Percentiles rank a stretch among this genome's conserved stretches.
Conservation (phyloP, 768 basidiomycete genomes). For the Rhodotorula diobovata region DNA sequence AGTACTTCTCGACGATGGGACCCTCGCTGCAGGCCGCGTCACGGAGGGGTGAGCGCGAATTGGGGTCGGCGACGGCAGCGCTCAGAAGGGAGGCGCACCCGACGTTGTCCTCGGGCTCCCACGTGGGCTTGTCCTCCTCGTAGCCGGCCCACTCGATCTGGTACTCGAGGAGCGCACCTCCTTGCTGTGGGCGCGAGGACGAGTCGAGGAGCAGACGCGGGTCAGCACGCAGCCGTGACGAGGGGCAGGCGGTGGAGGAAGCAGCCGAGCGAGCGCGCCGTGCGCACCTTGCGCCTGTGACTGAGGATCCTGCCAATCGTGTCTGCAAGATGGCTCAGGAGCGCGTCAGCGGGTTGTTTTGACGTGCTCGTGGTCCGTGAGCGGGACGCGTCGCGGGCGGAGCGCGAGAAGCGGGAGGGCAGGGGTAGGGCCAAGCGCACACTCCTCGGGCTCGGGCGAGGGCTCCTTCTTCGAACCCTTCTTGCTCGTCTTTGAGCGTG, state of each 20-base stretch:
- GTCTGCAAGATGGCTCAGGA: background rate
- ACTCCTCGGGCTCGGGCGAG: background rate
- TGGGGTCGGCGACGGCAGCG: too few species aligned
- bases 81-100: background rate
- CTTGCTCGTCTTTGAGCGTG: background rate
- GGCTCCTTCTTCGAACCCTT: background rate
- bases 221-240: background rate
- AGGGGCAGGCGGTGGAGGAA: background rate
- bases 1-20: constrained; percentile 1
- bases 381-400: background rate
- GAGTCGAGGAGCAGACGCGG: background rate
- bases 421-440: too few species aligned
- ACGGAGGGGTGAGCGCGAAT: background rate
- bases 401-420: background rate
- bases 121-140: constrained; percentile 9
- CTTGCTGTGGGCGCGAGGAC: background rate
- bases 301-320: background rate
- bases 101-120: constrained; percentile 11
- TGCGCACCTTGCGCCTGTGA: constrained; percentile 10
- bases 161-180: background rate
- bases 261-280: background rate
- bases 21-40: background rate
- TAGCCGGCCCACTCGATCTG: constrained; percentile 13
- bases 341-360: background rate
- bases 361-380: too few species aligned